Percentiles rank a stretch among this genome's conserved stretches.
Evolutionary conservation across 75 land plant genomes (phyloP).

Genomic region (Larix kaempferi): DNA sequence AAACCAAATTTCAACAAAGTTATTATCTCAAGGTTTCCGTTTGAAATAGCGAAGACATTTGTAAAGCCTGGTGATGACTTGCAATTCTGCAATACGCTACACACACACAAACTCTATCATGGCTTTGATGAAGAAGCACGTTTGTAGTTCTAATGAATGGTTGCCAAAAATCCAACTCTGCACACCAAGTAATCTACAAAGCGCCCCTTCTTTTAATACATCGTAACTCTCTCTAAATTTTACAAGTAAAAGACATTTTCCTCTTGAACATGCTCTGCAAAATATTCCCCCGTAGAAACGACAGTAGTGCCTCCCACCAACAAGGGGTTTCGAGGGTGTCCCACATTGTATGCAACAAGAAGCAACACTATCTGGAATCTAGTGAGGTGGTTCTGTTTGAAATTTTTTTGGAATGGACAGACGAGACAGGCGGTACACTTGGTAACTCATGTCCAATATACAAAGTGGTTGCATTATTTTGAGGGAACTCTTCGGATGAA

Average conservation of each 20-base stretch:
- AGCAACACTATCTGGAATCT: constrained; percentile 77
- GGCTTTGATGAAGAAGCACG: no score
- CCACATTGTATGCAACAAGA: no score
- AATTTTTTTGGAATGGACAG: constrained; percentile 40
- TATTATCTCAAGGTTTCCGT: no score
- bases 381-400: constrained; percentile 84
- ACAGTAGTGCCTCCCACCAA: constrained; percentile 79
- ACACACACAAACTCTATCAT: no score
- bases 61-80: no score
- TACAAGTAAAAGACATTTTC: constrained; percentile 67
- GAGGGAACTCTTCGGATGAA: constrained; percentile 44
- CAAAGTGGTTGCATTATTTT: constrained; percentile 41
- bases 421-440: constrained; percentile 85
- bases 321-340: constrained; percentile 59
- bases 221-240: constrained; percentile 75
- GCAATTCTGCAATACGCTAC: no score
- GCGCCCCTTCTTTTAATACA: no score
- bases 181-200: no score
- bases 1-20: no score
- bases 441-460: constrained; percentile 66
- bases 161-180: no score
- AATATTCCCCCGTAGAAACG: constrained; percentile 86
- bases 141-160: no score
- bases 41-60: no score
- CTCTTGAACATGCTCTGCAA: constrained; percentile 68